Conservation (phyloP, 192 early-diverging fungal species). For the Obelidium mucronatum region DNA sequence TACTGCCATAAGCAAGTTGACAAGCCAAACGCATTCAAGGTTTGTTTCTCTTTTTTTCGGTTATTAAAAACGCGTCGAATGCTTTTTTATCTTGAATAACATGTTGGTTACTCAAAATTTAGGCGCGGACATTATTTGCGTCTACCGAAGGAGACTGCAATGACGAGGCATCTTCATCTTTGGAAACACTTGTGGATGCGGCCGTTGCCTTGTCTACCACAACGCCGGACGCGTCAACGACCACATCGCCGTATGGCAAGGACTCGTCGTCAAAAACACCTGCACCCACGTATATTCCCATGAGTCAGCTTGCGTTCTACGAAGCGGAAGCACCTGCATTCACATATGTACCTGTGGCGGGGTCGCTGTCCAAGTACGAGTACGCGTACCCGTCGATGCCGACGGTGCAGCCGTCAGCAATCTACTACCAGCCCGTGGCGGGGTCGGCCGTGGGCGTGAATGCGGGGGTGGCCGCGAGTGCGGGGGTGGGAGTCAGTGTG, state of each 20-base stretch:
- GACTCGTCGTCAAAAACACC: neutral
- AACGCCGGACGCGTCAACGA: neutral
- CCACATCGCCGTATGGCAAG: neutral
- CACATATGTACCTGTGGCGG: neutral
- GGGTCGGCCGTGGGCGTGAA: neutral
- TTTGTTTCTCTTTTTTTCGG: too few species aligned
- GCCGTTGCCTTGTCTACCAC: slow-evolving; percentile 1
- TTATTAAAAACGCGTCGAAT: too few species aligned
- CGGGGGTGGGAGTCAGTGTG: neutral
- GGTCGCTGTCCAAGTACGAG: neutral
- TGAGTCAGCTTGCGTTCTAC: slow-evolving; percentile 5
- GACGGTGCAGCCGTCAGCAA: slow-evolving; percentile 16
- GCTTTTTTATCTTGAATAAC: too few species aligned
- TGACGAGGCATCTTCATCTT: neutral
- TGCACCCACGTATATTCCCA: slow-evolving; percentile 4
- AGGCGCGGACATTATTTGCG: neutral
- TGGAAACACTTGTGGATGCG: slow-evolving; percentile 10
- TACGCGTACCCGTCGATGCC: neutral
- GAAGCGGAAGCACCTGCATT: neutral
- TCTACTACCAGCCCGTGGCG: slow-evolving; percentile 13
- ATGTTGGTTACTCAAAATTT: too few species aligned
- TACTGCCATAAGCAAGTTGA: too few species aligned
- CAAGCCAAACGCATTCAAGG: too few species aligned
- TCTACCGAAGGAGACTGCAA: neutral
- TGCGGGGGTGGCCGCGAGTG: neutral